phyloP scores from a whole-genome alignment of 2,329 filamentous ascomycete species.

The Arthrinium phaeospermum region DNA sequence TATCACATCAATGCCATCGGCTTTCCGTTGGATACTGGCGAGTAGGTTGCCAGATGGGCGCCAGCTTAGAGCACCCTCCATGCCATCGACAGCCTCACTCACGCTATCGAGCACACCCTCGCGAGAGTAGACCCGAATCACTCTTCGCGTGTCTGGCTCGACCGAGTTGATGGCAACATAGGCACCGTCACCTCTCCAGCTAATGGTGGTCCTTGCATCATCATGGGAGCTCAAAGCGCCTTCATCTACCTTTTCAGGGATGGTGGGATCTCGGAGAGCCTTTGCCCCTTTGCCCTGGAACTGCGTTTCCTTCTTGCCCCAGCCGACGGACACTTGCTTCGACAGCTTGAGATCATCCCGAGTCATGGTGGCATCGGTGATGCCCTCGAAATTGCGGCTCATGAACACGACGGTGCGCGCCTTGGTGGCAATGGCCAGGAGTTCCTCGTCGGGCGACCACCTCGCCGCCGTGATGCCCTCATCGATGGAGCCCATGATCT shows the following conservation, averaged over 20 bases:
- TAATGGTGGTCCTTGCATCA: constrained; percentile 73
- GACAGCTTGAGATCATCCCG: constrained; percentile 83
- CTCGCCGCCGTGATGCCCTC: constrained; percentile 86
- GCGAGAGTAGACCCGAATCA: constrained; percentile 88
- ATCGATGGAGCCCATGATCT: constrained; percentile 94
- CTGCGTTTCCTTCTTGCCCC: constrained; percentile 98
- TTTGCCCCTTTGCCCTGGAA: constrained; percentile 91
- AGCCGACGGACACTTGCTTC: constrained; percentile 94
- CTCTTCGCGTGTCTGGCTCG: constrained; percentile 71
- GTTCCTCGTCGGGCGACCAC: constrained; percentile 96
- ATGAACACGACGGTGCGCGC: constrained; percentile 85
- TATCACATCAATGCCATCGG: constrained; percentile 76
- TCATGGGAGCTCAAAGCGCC: constrained; percentile 79
- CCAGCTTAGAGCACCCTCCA: constrained; percentile 91
- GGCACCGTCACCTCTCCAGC: constrained; percentile 93
- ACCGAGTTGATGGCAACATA: constrained; percentile 86
- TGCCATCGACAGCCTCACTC: constrained; percentile 89
- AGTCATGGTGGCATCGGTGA: constrained; percentile 75
- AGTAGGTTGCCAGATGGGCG: constrained; percentile 88
- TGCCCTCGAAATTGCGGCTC: constrained; percentile 87
- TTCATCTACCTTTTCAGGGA: constrained; percentile 89
- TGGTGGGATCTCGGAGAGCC: constrained; percentile 89
- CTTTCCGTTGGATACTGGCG: constrained; percentile 78
- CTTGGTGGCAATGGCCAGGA: constrained; percentile 82
- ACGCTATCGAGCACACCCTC: constrained; percentile 91